Percentiles rank a stretch among this genome's conserved stretches.
Evolutionary conservation across 1,284 basidiomycete genomes (phyloP).

Genomic region (Hymenochaete sp.): DNA sequence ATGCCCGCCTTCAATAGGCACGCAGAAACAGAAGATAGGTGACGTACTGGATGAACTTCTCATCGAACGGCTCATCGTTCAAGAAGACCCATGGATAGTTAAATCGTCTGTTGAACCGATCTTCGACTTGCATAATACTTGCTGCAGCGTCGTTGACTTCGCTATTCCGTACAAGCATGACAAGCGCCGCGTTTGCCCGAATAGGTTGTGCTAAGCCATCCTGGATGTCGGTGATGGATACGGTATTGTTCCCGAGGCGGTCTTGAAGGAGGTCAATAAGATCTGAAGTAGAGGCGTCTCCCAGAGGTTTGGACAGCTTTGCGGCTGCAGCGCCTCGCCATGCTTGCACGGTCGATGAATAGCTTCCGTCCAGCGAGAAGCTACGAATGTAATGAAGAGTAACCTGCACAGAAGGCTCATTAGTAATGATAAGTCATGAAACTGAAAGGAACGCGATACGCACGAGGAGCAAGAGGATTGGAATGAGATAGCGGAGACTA

Average conservation of each 20-base stretch:
- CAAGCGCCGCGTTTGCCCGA: conserved; percentile 16
- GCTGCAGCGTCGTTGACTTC: conserved; percentile 16
- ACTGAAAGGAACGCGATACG: not conserved
- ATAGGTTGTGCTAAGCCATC: no score
- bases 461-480: conserved; percentile 15
- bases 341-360: not conserved
- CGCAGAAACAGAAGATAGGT: not conserved
- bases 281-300: conserved; percentile 13
- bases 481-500: conserved; percentile 13
- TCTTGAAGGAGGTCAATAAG: conserved; percentile 15
- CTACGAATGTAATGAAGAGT: conserved; percentile 16
- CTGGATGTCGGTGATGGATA: not conserved
- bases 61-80: conserved; percentile 62
- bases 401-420: no score
- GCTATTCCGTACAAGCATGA: conserved; percentile 17
- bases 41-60: conserved; percentile 55
- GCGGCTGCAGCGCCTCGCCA: conserved; percentile 6
- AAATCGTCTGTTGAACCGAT: conserved; percentile 54
- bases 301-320: conserved; percentile 11
- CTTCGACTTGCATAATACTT: conserved; percentile 42
- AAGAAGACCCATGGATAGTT: conserved; percentile 67
- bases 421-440: no score
- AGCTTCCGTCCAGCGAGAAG: conserved; percentile 14
- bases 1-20: not conserved
- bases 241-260: conserved; percentile 13